Percentiles rank a stretch among this genome's conserved stretches.
phyloP scores from a whole-genome alignment of 2,329 filamentous ascomycete genomes.

The Ceratocystis papillata region DNA sequence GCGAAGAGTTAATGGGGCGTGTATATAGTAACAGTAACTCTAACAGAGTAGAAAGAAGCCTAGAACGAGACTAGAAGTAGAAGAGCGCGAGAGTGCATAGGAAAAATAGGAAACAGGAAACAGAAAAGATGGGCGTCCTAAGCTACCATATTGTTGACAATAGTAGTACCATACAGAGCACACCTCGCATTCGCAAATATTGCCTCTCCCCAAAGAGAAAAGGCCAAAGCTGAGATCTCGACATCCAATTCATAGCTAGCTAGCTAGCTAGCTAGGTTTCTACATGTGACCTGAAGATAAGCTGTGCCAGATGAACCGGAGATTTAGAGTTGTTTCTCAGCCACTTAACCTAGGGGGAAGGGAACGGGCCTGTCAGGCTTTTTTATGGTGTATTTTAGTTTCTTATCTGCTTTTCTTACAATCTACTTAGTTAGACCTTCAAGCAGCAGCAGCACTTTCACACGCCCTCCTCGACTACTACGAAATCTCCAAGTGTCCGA shows the following conservation, averaged over 20 bases:
- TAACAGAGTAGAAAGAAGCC: neutral
- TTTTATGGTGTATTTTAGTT: neutral
- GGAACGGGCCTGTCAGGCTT: neutral
- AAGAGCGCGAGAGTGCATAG: neutral
- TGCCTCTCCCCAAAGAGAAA: too few relatives aligned
- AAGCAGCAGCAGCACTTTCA: neutral
- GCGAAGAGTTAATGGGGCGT: neutral
- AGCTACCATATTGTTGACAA: too few relatives aligned
- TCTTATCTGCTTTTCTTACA: neutral
- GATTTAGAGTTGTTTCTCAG: constrained; percentile 9
- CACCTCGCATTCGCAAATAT: too few relatives aligned
- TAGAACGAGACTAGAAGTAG: constrained; percentile 5
- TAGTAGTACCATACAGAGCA: too few relatives aligned
- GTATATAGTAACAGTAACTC: neutral
- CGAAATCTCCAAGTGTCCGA: neutral
- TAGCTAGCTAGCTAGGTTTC: neutral
- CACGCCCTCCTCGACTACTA: neutral
- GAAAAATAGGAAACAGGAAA: neutral
- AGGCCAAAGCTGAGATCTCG: neutral
- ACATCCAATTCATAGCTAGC: neutral
- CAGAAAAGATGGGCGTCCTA: neutral
- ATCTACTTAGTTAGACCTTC: neutral
- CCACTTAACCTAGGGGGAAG: neutral
- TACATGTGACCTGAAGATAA: constrained; percentile 4
- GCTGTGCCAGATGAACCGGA: neutral